phyloP scores from a whole-genome alignment of 129 eudicot genomes.

The Chrysanthemum lavandulifolium region DNA sequence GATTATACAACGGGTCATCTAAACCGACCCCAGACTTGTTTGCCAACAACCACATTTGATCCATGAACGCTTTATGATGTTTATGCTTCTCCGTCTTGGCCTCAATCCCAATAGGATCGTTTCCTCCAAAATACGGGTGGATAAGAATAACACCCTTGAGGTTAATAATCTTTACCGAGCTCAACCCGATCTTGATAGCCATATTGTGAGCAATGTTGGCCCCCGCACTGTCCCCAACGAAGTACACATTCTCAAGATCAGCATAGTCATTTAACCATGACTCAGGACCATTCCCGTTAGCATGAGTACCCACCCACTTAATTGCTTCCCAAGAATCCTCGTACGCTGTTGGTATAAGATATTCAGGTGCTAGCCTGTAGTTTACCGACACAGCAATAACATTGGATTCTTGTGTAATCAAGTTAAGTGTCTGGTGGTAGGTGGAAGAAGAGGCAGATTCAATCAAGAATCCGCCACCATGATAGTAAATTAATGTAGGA shows the following conservation, averaged over 20 bases:
- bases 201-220: conserved; percentile 42
- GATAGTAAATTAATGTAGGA: conserved; percentile 38
- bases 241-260: conserved; percentile 36
- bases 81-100: neutral
- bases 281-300: conserved; percentile 25
- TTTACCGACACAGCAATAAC: conserved; percentile 33
- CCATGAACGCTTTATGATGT: neutral
- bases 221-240: conserved; percentile 56
- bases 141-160: conserved; percentile 36
- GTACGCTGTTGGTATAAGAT: conserved; percentile 33
- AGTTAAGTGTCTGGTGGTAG: conserved; percentile 36
- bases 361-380: conserved; percentile 46
- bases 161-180: neutral
- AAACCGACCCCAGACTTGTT: neutral
- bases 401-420: conserved; percentile 25
- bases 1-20: conserved; percentile 22
- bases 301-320: conserved; percentile 44
- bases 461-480: conserved; percentile 41
- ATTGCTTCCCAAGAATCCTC: conserved; percentile 51
- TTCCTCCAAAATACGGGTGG: conserved; percentile 46
- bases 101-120: conserved; percentile 23
- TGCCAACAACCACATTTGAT: conserved; percentile 5
- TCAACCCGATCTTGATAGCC: conserved; percentile 35
- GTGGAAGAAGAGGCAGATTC: conserved; percentile 31
- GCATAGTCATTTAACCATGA: conserved; percentile 39